Evolutionary conservation across 2,329 filamentous ascomycete genomes (phyloP).

Genomic region (Phialophora chinensis): DNA sequence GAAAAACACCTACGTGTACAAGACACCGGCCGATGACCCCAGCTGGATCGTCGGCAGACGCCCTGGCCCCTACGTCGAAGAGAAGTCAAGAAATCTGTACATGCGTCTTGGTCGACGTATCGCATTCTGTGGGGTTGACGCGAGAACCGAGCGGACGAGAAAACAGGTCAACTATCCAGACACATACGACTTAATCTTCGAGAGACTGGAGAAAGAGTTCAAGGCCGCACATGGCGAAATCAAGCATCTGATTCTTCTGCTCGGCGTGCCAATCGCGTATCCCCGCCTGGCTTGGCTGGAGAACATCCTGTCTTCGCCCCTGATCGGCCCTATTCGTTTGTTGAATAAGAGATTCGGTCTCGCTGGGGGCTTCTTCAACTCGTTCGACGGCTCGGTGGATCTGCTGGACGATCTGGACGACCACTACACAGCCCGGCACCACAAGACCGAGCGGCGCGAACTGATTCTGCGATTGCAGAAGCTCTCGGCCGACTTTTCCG

Average conservation of each 20-base stretch:
- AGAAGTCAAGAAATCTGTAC: slow-evolving; percentile 66
- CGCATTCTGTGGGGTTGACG: slow-evolving; percentile 66
- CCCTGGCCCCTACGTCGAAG: slow-evolving; percentile 71
- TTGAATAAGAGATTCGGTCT: slow-evolving; percentile 89
- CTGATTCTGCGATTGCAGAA: slow-evolving; percentile 71
- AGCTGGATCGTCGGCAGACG: slow-evolving; percentile 80
- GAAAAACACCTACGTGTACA: slow-evolving; percentile 73
- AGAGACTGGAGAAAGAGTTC: slow-evolving; percentile 60
- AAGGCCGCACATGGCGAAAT: slow-evolving; percentile 59
- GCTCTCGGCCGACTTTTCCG: slow-evolving; percentile 60
- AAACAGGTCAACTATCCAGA: slow-evolving; percentile 88
- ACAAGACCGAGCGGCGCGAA: slow-evolving; percentile 83
- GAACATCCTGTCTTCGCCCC: slow-evolving; percentile 82
- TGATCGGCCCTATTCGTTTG: slow-evolving; percentile 88
- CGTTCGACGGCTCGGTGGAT: slow-evolving; percentile 81
- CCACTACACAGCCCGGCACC: slow-evolving; percentile 85
- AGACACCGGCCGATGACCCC: slow-evolving; percentile 63
- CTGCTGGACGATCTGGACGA: slow-evolving; percentile 70
- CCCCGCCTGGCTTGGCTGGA: slow-evolving; percentile 92
- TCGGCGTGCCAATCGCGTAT: slow-evolving; percentile 74
- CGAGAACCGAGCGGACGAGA: slow-evolving; percentile 76
- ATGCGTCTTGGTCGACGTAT: slow-evolving; percentile 70
- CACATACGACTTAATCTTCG: slow-evolving; percentile 67
- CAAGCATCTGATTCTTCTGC: slow-evolving; percentile 67
- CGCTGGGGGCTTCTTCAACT: slow-evolving; percentile 85